Conservation (phyloP, 495 filamentous ascomycete genomes). For the Hamigera avellanea region DNA sequence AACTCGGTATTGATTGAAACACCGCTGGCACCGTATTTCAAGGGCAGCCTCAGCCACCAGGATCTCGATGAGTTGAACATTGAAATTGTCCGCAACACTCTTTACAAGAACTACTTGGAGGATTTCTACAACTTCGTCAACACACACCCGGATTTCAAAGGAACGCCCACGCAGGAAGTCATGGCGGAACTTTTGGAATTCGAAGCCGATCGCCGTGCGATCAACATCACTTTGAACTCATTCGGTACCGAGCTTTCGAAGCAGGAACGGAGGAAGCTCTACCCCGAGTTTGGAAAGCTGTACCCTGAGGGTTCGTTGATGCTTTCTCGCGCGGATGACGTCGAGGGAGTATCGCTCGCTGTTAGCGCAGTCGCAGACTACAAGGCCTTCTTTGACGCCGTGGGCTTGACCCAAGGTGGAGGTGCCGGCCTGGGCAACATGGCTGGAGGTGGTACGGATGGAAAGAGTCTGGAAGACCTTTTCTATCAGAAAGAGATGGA, state of each 20-base stretch:
- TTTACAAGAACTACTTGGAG: constrained; percentile 99
- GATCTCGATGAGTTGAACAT: constrained; percentile 99
- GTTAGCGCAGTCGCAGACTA: constrained; percentile 88
- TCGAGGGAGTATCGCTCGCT: constrained; percentile 84
- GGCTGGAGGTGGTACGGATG: constrained; percentile 61
- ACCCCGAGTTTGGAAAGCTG: constrained; percentile 79
- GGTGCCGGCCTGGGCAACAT: constrained; percentile 66
- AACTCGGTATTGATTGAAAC: constrained; percentile 96
- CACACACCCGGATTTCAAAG: constrained; percentile 68
- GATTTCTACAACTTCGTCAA: constrained; percentile 92
- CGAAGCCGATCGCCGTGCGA: constrained; percentile 89
- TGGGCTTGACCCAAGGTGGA: constrained; percentile 66
- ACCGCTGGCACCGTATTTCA: constrained; percentile 92
- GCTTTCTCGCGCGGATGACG: constrained; percentile 89
- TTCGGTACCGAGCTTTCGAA: constrained; percentile 96
- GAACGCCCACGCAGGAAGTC: constrained; percentile 82
- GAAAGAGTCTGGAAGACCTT: constrained; percentile 88
- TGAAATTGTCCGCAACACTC: constrained; percentile 95
- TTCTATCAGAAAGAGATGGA: constrained; percentile 99
- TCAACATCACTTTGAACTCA: constrained; percentile 99
- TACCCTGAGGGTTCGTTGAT: constrained; percentile 92
- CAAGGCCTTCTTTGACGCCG: constrained; percentile 87
- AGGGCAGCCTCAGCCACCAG: constrained; percentile 83
- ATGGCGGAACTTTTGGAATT: constrained; percentile 95
- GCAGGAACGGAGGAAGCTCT: constrained; percentile 88